phyloP scores from a whole-genome alignment of 179 eudicot species.

The Drosera spatulata region DNA sequence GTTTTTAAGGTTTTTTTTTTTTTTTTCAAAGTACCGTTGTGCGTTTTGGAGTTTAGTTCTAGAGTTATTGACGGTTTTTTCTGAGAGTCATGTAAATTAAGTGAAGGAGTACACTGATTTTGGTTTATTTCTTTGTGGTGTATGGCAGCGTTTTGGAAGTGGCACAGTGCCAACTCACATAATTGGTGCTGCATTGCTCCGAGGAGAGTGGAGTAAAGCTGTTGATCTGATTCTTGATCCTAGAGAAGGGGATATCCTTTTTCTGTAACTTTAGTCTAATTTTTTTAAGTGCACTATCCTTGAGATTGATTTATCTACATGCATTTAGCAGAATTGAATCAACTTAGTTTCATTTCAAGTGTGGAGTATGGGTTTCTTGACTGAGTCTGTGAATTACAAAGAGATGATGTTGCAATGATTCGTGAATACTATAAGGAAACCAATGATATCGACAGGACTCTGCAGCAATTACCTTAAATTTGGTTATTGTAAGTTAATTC shows the following conservation, averaged over 20 bases:
- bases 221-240: conserved; percentile 90
- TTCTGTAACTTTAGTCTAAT: neutral
- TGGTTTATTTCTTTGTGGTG: neutral
- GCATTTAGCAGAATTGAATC: neutral
- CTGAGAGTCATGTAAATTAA: no score
- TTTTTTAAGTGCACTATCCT: no score
- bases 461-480: conserved; percentile 69
- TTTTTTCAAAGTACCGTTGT: neutral
- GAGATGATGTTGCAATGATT: conserved; percentile 48
- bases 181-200: conserved; percentile 78
- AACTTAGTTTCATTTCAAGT: neutral
- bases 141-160: conserved; percentile 83
- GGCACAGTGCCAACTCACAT: conserved; percentile 91
- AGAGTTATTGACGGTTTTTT: no score
- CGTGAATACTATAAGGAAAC: conserved; percentile 81
- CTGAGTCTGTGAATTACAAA: conserved; percentile 48
- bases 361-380: conserved; percentile 29
- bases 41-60: neutral
- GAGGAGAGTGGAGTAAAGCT: conserved; percentile 87
- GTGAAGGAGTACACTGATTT: no score
- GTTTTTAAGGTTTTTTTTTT: neutral
- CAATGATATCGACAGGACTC: conserved; percentile 69
- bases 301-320: neutral
- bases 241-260: conserved; percentile 98
- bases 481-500: conserved; percentile 73